Evolutionary conservation across 306 rosid genomes (phyloP), one percentile per base, ranked within the genome.

Genomic region (Cotoneaster glaucophyllus): DNA sequence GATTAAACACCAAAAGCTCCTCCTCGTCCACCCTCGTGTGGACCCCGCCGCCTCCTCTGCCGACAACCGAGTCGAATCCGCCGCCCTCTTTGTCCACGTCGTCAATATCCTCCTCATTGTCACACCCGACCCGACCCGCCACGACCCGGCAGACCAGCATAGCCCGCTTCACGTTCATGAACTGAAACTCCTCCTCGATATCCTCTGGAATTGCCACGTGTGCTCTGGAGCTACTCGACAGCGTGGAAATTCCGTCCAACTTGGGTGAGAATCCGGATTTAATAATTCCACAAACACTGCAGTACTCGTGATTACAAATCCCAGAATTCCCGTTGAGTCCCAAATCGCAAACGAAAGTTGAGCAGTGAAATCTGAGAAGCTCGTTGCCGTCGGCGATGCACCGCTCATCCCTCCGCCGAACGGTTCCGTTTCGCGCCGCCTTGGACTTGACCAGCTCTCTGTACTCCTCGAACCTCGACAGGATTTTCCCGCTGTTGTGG

Each of bases 311-410:
- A 21, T 79, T 80, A 75, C 99, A 95, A 70, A 92, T 79, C 9
- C 88, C 79, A 17, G 93, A 95, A 77, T 83, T 77, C 64, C 99
- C 97, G 8, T 86, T 79, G 0, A 69, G 84, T 73, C 99, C 99
- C 81, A 95, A 69, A 2, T 92, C 97, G 59, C 99, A 95, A 0
- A 89, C 74, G 7, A 95, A 95, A 1, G 97, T 95, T 0, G 97
- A 85, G 28, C 99, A 92, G 85, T 95, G 99, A 59, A 95, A 95
- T 13, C 99, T 80, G 92, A 95, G 79, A 4, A 95, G 90, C 82
- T 95, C 99, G 78, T 95, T 95, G 2, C 97, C 99, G 57, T 95
- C 99, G 12, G 99, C 99, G 10, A 90, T 78, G 78, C 97, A 92
- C 73, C 97, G 79, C 84, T 92, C 98, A 71, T 92, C 90, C 2